Evolutionary conservation across 2,329 filamentous ascomycete species (phyloP).

Genomic region (Fusarium poae): DNA sequence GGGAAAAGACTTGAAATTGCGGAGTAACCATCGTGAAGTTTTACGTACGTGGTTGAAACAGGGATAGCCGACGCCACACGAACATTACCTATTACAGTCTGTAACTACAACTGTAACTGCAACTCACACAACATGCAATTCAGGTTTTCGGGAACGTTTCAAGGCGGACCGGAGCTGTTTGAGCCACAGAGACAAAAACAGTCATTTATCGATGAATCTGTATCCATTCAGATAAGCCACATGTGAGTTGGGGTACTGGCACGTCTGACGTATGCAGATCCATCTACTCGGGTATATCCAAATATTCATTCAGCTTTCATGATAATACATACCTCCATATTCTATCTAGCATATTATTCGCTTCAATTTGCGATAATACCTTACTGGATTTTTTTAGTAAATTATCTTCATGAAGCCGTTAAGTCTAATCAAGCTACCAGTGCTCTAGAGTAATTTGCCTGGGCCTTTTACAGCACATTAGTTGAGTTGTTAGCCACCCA

Average conservation of each 20-base stretch:
- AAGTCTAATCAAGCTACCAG: too few relatives aligned
- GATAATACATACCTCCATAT: neutral
- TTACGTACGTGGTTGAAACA: conserved; percentile 44
- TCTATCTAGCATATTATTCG: neutral
- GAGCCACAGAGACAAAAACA: conserved; percentile 6
- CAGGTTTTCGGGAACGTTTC: conserved; percentile 29
- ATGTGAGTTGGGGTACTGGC: conserved; percentile 4
- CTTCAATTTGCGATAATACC: neutral
- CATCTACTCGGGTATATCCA: neutral
- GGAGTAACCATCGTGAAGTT: conserved; percentile 47
- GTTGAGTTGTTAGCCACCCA: too few relatives aligned
- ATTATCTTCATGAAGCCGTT: neutral
- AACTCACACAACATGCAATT: conserved; percentile 9
- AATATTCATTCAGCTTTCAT: neutral
- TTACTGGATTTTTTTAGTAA: neutral
- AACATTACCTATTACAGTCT: neutral
- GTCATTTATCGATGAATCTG: neutral
- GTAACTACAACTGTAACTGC: neutral
- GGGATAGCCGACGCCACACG: conserved; percentile 48
- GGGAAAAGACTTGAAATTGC: conserved; percentile 43
- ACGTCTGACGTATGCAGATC: conserved; percentile 1
- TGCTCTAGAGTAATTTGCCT: too few relatives aligned
- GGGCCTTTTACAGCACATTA: too few relatives aligned
- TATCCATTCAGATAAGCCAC: conserved; percentile 2
- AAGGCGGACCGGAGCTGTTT: neutral